phyloP scores from a whole-genome alignment of 2,329 filamentous ascomycete genomes.

The Coniochaeta hoffmannii region DNA sequence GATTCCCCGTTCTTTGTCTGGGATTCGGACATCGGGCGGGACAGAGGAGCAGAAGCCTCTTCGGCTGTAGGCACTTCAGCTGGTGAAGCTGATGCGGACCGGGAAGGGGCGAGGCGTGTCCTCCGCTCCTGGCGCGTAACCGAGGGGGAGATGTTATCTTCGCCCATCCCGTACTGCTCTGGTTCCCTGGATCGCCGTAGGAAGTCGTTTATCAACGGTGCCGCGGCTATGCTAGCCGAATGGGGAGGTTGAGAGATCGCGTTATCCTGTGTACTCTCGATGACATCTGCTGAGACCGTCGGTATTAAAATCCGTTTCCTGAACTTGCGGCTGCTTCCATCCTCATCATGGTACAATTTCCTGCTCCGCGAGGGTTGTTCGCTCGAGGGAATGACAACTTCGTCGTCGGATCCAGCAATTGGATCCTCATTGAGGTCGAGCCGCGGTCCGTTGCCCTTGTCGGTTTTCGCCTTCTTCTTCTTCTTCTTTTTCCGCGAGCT shows the following conservation, averaged over 20 bases:
- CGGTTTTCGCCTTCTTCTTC: not conserved
- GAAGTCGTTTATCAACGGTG: not conserved
- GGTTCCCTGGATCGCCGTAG: not conserved
- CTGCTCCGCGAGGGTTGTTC: not conserved
- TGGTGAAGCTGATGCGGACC: not conserved
- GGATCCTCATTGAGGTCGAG: conserved; percentile 2
- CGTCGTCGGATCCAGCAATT: conserved; percentile 2
- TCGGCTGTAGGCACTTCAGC: not conserved
- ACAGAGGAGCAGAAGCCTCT: not conserved
- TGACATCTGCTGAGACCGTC: not conserved
- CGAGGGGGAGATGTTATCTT: not conserved
- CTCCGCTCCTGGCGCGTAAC: not conserved
- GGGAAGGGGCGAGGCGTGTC: not conserved
- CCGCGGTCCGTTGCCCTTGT: not conserved
- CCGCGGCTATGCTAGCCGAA: not conserved
- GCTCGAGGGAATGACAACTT: not conserved
- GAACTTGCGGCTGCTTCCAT: not conserved
- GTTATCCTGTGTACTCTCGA: not conserved
- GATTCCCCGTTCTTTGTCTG: not conserved
- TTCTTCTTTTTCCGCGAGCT: not conserved
- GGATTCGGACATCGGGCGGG: not conserved
- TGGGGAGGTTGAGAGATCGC: not conserved
- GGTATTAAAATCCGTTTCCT: not conserved
- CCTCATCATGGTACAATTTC: not conserved
- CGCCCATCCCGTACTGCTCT: not conserved